Conservation (phyloP, 805 yeast genomes). For the Candida ficus region DNA sequence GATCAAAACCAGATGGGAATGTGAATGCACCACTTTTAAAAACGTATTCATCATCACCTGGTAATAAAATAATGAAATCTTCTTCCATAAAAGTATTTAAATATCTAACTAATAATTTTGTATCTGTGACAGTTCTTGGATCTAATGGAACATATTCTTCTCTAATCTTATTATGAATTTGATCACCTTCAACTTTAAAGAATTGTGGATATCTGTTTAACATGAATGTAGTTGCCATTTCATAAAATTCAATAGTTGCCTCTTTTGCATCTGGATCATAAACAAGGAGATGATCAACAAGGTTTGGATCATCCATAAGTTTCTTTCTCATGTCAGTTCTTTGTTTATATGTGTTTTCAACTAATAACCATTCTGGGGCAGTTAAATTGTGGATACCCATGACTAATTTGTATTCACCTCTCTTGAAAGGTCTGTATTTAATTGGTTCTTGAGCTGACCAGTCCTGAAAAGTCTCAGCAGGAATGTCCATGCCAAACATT, state of each 20-base stretch:
- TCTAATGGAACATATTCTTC: slow-evolving; percentile 22
- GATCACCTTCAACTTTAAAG: slow-evolving; percentile 19
- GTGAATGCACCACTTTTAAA: slow-evolving; percentile 53
- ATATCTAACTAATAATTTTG: slow-evolving; percentile 14
- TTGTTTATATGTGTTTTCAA: slow-evolving; percentile 55
- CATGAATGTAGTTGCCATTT: slow-evolving; percentile 21
- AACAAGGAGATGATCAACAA: slow-evolving; percentile 29
- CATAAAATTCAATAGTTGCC: slow-evolving; percentile 22
- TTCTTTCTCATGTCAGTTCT: slow-evolving; percentile 36
- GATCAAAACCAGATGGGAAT: slow-evolving; percentile 73
- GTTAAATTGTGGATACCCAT: slow-evolving; percentile 52
- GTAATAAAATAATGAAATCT: slow-evolving; percentile 47
- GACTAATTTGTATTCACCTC: slow-evolving; percentile 54
- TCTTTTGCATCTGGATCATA: slow-evolving; percentile 25
- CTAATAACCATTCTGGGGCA: slow-evolving; percentile 50
- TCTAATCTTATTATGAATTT: slow-evolving; percentile 22
- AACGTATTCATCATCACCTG: slow-evolving; percentile 51
- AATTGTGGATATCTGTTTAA: slow-evolving; percentile 22
- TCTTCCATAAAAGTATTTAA: slow-evolving; percentile 21
- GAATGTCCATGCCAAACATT: not conserved
- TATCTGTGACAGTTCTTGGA: slow-evolving; percentile 21
- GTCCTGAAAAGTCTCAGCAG: not conserved
- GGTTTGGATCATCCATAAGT: slow-evolving; percentile 24
- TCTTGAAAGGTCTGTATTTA: slow-evolving; percentile 54
- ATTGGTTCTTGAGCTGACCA: slow-evolving; percentile 29